Base-by-base conservation (phyloP, 768 basidiomycete genomes). In the Mycena rosella region DNA sequence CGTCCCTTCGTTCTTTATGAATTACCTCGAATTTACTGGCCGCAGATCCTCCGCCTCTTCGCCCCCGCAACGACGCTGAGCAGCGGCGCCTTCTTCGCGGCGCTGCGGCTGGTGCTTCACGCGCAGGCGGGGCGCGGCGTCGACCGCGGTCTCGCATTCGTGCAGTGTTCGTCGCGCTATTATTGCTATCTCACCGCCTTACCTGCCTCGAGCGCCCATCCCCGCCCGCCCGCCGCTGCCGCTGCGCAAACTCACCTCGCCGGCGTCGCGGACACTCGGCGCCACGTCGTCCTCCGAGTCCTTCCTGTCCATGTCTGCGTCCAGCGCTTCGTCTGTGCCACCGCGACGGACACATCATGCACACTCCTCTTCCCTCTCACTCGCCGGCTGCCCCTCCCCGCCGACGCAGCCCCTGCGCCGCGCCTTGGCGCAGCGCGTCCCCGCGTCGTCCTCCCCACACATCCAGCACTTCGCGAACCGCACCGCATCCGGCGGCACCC, bases 391-490 rank as follows among this genome's bases (percentile, higher is more conserved):
- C 45, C 15, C 48, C 56, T 20, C 49, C 15, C 64, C 68, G 0
- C 68, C 68, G 32, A 59, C 51, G 8, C 69, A 66, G n/a, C 65
- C 69, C 5, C 45, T 70, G 26, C 60, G 69, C 0, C 59, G 69
- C 24, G 60, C 68, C 4, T 34, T 36, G 7, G 49, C 63, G n/a
- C 59, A 60, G 27, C 42, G 40, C 29, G n/a, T 44, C 4, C 38
- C 14, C 1, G n/a, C 49, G 10, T 6, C 52, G 1, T 14, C 55
- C 14, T 10, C 53, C 7, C 27, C 47, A n/a, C 15, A 36, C 32
- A 4, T 22, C 22, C 11, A 14, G 10, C 3, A 22, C 22, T 27
- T 27, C 34, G 14, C 20, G 3, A 27, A 40, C 38, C 38, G 7
- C 4, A 18, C 9, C 15, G 34, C 34, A 36, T 7, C 34, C 34